Evolutionary conservation across 768 basidiomycete genomes (phyloP).

Genomic region (Kwoniella botswanensis): DNA sequence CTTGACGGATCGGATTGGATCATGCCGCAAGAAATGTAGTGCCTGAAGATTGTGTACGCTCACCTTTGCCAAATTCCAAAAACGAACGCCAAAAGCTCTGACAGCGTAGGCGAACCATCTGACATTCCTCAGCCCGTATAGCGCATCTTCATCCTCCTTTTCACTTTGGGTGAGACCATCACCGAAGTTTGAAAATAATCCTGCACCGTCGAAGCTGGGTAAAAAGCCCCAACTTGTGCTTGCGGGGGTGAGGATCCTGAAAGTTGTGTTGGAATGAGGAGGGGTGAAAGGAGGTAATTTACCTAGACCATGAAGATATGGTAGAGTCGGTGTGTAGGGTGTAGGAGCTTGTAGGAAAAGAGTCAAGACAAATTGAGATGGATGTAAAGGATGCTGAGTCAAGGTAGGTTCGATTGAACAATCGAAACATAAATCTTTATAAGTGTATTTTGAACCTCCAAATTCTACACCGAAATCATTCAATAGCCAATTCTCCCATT

Average conservation of each 20-base stretch:
- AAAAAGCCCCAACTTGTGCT: conserved; percentile 48
- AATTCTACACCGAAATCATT: conserved; percentile 44
- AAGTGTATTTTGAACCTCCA: conserved; percentile 40
- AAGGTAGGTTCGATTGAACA: conserved; percentile 38
- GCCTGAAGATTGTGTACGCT: conserved; percentile 36
- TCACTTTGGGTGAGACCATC: conserved; percentile 62
- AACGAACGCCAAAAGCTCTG: conserved; percentile 73
- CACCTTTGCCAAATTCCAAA: conserved; percentile 84
- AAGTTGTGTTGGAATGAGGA: conserved; percentile 33
- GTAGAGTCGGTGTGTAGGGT: conserved; percentile 44
- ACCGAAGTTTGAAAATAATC: conserved; percentile 41
- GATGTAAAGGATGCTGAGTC: conserved; percentile 40
- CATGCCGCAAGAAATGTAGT: background rate
- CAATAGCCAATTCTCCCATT: conserved; percentile 50
- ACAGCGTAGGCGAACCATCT: conserved; percentile 90
- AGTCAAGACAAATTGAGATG: conserved; percentile 47
- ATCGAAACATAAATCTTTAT: conserved; percentile 52
- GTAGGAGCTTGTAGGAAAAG: conserved; percentile 48
- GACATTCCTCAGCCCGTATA: conserved; percentile 76
- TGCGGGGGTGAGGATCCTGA: conserved; percentile 35
- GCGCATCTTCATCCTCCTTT: conserved; percentile 65
- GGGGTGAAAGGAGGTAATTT: conserved; percentile 41
- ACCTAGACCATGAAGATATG: conserved; percentile 64
- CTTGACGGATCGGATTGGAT: background rate
- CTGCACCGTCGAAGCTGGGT: conserved; percentile 46